These are phyloP conservation scores for Calocybe indica DNA, from an alignment of 768 basidiomycete genomes.

Conservation along the genomic window DNA sequence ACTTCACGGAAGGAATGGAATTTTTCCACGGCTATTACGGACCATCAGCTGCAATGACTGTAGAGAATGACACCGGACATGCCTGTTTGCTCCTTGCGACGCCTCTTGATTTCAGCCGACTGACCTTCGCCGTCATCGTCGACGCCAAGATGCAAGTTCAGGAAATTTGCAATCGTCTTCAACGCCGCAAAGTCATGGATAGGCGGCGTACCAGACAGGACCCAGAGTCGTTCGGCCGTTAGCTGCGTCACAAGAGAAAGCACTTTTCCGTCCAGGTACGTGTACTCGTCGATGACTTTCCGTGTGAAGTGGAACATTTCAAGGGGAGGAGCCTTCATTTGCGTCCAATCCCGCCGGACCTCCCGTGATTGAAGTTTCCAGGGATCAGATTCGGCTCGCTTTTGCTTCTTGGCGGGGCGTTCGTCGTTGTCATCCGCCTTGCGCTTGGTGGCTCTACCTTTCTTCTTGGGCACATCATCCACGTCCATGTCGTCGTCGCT, in stretches of 20 bases:
- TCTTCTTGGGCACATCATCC: constrained; percentile 34
- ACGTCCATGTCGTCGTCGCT: constrained; percentile 50
- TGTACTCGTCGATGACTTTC: constrained; percentile 91
- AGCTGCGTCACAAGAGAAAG: constrained; percentile 75
- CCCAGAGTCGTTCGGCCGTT: constrained; percentile 81
- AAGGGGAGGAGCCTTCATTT: constrained; percentile 78
- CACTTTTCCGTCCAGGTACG: constrained; percentile 79
- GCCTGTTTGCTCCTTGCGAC: constrained; percentile 83
- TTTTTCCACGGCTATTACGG: constrained; percentile 65
- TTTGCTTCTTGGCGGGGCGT: constrained; percentile 50
- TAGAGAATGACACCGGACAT: constrained; percentile 8
- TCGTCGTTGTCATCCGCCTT: constrained; percentile 32
- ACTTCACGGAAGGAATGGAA: constrained; percentile 98
- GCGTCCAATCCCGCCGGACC: constrained; percentile 69
- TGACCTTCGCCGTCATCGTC: constrained; percentile 83
- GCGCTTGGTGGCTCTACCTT: constrained; percentile 32
- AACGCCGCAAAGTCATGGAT: constrained; percentile 86
- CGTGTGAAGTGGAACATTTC: constrained; percentile 93
- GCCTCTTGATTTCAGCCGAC: constrained; percentile 71
- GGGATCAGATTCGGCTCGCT: constrained; percentile 63
- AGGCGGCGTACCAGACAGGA: constrained; percentile 94
- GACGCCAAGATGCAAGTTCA: constrained; percentile 87
- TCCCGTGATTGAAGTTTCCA: constrained; percentile 65
- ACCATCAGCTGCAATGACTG: constrained; percentile 6
- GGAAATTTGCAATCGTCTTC: constrained; percentile 85